These are phyloP conservation scores for Acmispon strigosus DNA, from an alignment of 306 rosid genomes.

Conservation along the genomic window DNA sequence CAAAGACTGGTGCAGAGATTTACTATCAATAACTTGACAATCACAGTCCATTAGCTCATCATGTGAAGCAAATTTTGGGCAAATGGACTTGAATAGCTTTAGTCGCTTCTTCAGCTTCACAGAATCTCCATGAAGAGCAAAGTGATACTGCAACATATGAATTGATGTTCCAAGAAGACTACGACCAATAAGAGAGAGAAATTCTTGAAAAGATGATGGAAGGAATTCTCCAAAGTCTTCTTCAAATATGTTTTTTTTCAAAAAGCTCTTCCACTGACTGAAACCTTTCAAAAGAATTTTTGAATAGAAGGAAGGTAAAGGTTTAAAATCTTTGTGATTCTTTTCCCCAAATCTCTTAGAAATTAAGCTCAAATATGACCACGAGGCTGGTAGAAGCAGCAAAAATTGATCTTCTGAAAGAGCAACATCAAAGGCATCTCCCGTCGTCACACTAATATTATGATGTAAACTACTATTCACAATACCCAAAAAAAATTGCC, in stretches of 20 bases:
- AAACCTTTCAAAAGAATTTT: constrained; percentile 61
- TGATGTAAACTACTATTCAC: constrained; percentile 32
- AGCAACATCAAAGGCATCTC: constrained; percentile 20
- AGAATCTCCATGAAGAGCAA: constrained; percentile 47
- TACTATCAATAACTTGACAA: constrained; percentile 30
- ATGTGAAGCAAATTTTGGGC: constrained; percentile 26
- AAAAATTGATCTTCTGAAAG: constrained; percentile 62
- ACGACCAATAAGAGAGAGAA: constrained; percentile 40
- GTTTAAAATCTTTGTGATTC: constrained; percentile 27
- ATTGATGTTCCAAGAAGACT: constrained; percentile 83
- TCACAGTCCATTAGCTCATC: constrained; percentile 61
- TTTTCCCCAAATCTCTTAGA: constrained; percentile 42
- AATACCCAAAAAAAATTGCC: constrained; percentile 46
- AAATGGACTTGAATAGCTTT: constrained; percentile 53
- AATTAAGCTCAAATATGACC: constrained; percentile 50
- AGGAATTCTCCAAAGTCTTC: constrained; percentile 53
- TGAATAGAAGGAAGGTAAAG: constrained; percentile 47
- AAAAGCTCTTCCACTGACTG: constrained; percentile 62
- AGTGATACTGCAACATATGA: constrained; percentile 56
- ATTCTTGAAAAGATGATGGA: constrained; percentile 59
- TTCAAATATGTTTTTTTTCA: constrained; percentile 48
- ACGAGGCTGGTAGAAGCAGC: constrained; percentile 66
- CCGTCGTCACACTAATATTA: constrained; percentile 18
- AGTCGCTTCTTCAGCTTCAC: constrained; percentile 44
- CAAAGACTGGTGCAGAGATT: constrained; percentile 42